Evolutionary conservation across 257 asterid species (phyloP).

Genomic region (Leptodermis oblonga): DNA sequence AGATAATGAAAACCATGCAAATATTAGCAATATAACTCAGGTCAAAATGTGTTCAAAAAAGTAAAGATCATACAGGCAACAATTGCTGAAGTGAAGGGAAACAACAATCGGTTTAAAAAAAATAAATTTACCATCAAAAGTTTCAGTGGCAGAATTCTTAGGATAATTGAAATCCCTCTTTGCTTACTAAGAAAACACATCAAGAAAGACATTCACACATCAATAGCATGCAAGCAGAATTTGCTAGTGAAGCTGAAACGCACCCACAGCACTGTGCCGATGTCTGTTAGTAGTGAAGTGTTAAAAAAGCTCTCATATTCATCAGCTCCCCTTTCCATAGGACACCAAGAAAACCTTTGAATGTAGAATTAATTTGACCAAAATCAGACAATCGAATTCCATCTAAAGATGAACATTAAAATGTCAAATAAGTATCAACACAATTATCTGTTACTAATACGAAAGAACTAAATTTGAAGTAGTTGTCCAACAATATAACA

Average conservation of each 20-base stretch:
- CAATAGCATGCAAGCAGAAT: background rate
- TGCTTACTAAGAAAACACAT: slow-evolving; percentile 50
- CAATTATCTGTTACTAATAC: too few species aligned
- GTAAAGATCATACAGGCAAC: background rate
- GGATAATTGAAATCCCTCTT: slow-evolving; percentile 86
- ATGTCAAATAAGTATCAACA: background rate
- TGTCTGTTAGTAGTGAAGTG: background rate
- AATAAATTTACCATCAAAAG: slow-evolving; percentile 70
- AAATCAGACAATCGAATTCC: background rate
- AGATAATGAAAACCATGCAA: background rate
- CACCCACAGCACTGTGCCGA: background rate
- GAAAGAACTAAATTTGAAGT: background rate
- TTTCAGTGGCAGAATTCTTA: slow-evolving; percentile 81
- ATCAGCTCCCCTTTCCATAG: background rate
- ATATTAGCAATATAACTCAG: too few species aligned
- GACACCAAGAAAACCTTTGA: background rate
- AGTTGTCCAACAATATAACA: background rate
- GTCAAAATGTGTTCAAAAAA: background rate
- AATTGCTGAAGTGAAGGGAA: background rate
- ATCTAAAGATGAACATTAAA: background rate
- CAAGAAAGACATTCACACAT: background rate
- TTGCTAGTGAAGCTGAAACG: background rate
- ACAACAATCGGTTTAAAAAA: background rate
- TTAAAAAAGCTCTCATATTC: background rate
- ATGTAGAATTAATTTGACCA: background rate